Percentiles rank a stretch among this genome's conserved stretches.
Evolutionary conservation across 345 rosid species (phyloP).

Genomic region (Euphorbia lathyris): DNA sequence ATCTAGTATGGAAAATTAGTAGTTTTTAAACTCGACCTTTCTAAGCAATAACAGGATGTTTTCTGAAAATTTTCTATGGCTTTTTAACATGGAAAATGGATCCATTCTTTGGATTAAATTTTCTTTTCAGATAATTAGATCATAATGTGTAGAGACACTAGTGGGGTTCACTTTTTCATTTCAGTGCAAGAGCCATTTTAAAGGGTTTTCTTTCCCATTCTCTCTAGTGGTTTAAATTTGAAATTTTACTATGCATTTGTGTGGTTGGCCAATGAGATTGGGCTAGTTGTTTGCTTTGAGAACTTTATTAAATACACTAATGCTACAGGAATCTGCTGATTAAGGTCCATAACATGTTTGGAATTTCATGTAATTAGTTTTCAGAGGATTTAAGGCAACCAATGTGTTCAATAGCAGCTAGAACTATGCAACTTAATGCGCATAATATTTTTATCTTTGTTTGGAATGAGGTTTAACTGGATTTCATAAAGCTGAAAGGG

Average conservation of each 20-base stretch:
- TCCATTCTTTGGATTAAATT: not conserved
- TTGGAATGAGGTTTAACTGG: not conserved
- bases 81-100: not conserved
- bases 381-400: not conserved
- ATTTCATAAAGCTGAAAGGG: not conserved
- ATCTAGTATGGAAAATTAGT: not conserved
- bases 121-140: conserved; percentile 10
- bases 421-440: not conserved
- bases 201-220: not conserved
- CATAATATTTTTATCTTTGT: conserved; percentile 1
- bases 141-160: not conserved
- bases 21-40: conserved; percentile 1
- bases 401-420: not conserved
- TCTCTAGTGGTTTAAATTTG: not conserved
- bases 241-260: not conserved
- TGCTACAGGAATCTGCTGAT: not conserved
- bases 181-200: not conserved
- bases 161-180: not conserved
- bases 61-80: not conserved
- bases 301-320: not conserved
- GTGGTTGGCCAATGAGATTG: not conserved
- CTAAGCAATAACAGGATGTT: not conserved
- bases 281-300: not conserved
- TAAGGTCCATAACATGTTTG: not conserved
- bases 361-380: not conserved